Evolutionary conservation across 306 rosid genomes (phyloP).

Genomic region (Mucuna pruriens): DNA sequence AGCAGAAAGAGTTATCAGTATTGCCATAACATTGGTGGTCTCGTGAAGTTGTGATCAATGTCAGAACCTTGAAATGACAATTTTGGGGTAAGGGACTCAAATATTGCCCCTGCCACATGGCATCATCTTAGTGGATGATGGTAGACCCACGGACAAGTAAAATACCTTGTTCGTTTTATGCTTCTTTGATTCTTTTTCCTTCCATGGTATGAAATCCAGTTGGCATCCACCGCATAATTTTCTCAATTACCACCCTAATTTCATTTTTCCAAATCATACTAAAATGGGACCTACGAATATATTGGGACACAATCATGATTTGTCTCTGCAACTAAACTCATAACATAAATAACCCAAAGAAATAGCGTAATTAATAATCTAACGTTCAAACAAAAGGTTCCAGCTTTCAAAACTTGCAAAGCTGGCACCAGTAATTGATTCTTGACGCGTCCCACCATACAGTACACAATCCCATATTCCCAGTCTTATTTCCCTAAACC

Average conservation of each 20-base stretch:
- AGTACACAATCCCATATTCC: conserved; percentile 27
- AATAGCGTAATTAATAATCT: conserved; percentile 1
- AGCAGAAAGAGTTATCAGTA: neutral
- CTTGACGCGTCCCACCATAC: conserved; percentile 59
- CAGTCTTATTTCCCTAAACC: neutral
- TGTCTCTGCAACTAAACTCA: conserved; percentile 18
- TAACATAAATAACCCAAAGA: conserved; percentile 18
- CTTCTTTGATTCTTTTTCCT: conserved; percentile 30
- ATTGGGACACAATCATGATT: conserved; percentile 3
- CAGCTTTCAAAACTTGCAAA: conserved; percentile 59
- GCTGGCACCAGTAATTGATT: conserved; percentile 69
- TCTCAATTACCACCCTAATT: neutral
- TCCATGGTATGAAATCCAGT: conserved; percentile 45
- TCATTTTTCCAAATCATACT: conserved; percentile 27
- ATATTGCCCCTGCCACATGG: conserved; percentile 31
- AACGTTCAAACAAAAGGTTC: conserved; percentile 57
- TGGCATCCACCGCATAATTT: conserved; percentile 66
- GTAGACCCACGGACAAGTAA: conserved; percentile 47
- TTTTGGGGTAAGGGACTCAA: neutral
- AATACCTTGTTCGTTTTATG: conserved; percentile 40
- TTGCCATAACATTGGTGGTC: neutral
- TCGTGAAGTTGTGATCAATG: conserved; percentile 21
- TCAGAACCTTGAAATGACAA: conserved; percentile 3
- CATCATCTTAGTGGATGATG: conserved; percentile 41
- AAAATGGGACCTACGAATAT: neutral